Conservation (phyloP, 2,329 filamentous ascomycete species). For the Rutstroemia sp. region DNA sequence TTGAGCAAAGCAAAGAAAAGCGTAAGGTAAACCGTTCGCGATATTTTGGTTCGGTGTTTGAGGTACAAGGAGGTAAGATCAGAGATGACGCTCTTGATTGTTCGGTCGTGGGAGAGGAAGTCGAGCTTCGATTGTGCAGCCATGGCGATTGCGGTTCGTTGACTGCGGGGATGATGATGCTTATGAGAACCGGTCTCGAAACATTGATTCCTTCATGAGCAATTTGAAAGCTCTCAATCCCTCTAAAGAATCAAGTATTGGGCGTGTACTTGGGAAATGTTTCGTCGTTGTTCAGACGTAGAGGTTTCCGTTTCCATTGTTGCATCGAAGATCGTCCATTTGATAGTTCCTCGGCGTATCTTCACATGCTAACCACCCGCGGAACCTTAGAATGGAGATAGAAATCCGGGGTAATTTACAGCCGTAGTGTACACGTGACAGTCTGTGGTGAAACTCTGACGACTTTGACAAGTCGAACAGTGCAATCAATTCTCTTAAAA, state of each 20-base stretch:
- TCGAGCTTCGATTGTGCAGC: constrained; percentile 75
- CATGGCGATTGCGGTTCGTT: constrained; percentile 41
- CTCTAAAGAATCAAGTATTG: too few relatives aligned
- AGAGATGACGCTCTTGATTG: constrained; percentile 56
- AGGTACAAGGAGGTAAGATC: constrained; percentile 68
- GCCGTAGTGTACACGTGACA: background rate
- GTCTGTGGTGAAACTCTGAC: too few relatives aligned
- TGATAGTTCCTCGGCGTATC: constrained; percentile 3
- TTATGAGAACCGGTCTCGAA: background rate
- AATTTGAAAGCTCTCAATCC: too few relatives aligned
- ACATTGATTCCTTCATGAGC: background rate
- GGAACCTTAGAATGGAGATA: background rate
- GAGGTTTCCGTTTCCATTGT: background rate
- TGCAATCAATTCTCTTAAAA: too few relatives aligned
- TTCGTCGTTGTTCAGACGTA: background rate
- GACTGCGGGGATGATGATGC: constrained; percentile 1
- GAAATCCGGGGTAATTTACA: background rate
- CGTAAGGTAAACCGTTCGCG: constrained; percentile 74
- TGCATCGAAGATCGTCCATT: background rate
- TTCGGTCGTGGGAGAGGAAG: constrained; percentile 53
- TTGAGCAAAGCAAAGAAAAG: constrained; percentile 75
- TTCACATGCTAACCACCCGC: constrained; percentile 6
- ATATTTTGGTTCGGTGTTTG: constrained; percentile 72
- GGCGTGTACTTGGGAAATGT: too few relatives aligned
- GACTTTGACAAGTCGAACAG: too few relatives aligned